A percentile compares a stretch with the other conserved stretches of the same genome.
Conservation (phyloP, 345 rosid species). For the Hibiscus mutabilis region DNA sequence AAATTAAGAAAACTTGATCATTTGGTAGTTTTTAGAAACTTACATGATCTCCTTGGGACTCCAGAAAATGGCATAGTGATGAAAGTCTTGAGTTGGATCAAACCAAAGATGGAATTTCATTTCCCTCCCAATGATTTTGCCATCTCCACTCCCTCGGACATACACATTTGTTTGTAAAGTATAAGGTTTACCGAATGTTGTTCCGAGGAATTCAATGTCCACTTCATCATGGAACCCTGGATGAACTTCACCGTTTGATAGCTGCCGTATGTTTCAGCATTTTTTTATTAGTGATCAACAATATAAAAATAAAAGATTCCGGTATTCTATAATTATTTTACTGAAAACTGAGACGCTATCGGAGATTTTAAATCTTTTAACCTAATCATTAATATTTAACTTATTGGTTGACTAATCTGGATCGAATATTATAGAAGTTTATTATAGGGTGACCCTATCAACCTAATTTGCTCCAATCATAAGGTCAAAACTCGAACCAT, state of each 20-base stretch:
- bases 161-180: slow-evolving; percentile 94
- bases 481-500: too few relatives aligned
- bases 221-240: slow-evolving; percentile 92
- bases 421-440: too few relatives aligned
- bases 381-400: too few relatives aligned
- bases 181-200: slow-evolving; percentile 87
- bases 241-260: slow-evolving; percentile 82
- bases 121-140: slow-evolving; percentile 81
- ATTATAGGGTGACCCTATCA: too few relatives aligned
- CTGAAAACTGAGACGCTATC: too few relatives aligned
- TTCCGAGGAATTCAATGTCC: slow-evolving; percentile 92
- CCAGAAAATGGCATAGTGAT: slow-evolving; percentile 90
- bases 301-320: too few relatives aligned
- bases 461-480: too few relatives aligned
- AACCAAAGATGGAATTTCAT: slow-evolving; percentile 96
- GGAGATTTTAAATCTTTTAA: too few relatives aligned
- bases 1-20: too few relatives aligned
- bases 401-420: too few relatives aligned
- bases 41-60: slow-evolving; percentile 86
- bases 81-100: slow-evolving; percentile 78
- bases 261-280: slow-evolving; percentile 28
- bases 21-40: slow-evolving; percentile 14
- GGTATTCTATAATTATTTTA: too few relatives aligned
- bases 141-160: slow-evolving; percentile 96
- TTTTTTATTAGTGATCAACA: neutral